These are phyloP conservation scores for Linderniella brevidens DNA, from an alignment of 257 asterid species.

Conservation along the genomic window DNA sequence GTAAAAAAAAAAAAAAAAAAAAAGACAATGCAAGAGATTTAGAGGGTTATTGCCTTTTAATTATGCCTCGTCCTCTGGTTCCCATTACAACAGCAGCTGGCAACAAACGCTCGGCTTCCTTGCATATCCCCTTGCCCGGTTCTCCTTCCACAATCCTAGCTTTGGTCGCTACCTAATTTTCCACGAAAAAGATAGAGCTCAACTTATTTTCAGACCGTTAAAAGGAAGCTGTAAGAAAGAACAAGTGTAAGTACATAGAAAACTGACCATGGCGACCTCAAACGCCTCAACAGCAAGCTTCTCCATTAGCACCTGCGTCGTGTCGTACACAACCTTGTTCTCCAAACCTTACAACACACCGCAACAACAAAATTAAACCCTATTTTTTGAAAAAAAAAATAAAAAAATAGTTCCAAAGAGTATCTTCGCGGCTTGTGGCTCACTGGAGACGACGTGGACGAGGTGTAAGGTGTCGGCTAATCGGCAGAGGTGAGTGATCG, in stretches of 20 bases:
- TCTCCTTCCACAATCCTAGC: constrained; percentile 97
- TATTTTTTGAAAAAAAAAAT: neutral
- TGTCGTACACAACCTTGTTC: constrained; percentile 21
- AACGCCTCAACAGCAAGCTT: constrained; percentile 72
- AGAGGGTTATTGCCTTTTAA: constrained; percentile 33
- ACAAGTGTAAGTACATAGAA: too few relatives aligned
- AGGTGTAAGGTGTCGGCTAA: constrained; percentile 79
- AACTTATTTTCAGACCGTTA: neutral
- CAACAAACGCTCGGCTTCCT: constrained; percentile 77
- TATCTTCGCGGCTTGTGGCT: neutral
- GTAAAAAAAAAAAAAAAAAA: neutral
- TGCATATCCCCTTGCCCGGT: constrained; percentile 78
- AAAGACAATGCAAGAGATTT: neutral
- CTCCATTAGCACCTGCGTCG: constrained; percentile 60
- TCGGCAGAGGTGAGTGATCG: constrained; percentile 71
- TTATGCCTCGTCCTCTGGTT: constrained; percentile 69
- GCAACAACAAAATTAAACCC: neutral
- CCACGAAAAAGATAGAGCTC: neutral
- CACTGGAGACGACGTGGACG: constrained; percentile 61
- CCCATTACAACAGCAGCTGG: constrained; percentile 93
- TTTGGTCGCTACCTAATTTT: constrained; percentile 40
- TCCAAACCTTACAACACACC: neutral
- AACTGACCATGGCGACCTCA: constrained; percentile 75
- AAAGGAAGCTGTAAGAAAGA: neutral
- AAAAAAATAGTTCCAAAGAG: neutral